Evolutionary conservation across 2,329 filamentous ascomycete species (phyloP), one percentile per base, ranked within the genome.

Genomic region (Fusarium albosuccineum): DNA sequence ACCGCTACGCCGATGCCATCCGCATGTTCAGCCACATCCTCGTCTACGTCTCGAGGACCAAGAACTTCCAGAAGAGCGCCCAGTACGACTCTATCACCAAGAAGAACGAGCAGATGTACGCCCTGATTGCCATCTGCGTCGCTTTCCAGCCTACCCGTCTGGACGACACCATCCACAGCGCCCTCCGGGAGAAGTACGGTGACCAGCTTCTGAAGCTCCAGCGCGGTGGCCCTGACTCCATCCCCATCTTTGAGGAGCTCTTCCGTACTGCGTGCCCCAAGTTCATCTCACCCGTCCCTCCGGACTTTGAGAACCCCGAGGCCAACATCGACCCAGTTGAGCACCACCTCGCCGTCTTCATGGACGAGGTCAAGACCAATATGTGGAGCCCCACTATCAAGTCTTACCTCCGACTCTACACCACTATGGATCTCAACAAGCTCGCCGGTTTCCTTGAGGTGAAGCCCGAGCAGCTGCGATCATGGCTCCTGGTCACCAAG

Each of bases 51-150:
- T 97, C 94, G 73, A 88, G 96, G 76, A 99, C 96, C 78, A 99
- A 99, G 92, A 98, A 98, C 87, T 98, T 98, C 90, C 96, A 99
- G 84, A 99, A 98, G 90, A 97, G 94, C 80, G 92, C 92, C 29
- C 92, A 97, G 84, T 98, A 97, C 85, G 96, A 99, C 82, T 97
- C 93, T 68, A 97, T 98, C 82, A 94, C 93, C 76, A 99, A 99
- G 92, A 98, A 98, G 90, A 98, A 97, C 82, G 96, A 99, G 82
- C 96, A 99, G 87, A 98, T 99, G 95, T 97, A 97, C 81, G 96
- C 96, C 39, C 89, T 99, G 72, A 97, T 99, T 74, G 95, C 96
- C 81, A 98, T 99, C 84, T 99, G 96, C 82, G 94, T 98, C 60
- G 94, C 96, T 70, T 97, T 99, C 87, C 92, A 97, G 83, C 96